phyloP scores from a whole-genome alignment of 1,284 basidiomycete species.

The Malassezia cuniculi region DNA sequence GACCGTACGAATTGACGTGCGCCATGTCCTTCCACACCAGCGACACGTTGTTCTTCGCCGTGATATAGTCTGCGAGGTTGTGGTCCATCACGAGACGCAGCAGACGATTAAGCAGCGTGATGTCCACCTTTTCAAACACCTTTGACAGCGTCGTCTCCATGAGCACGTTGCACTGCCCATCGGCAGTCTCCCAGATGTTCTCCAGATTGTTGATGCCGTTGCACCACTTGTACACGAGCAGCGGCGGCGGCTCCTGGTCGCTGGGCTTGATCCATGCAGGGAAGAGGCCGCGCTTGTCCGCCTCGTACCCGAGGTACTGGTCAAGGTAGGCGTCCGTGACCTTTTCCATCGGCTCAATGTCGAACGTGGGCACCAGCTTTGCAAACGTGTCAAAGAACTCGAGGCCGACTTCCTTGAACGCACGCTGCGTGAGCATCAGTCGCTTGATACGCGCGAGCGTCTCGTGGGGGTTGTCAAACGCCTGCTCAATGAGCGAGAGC shows the following conservation, averaged over 20 bases:
- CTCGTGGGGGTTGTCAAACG: constrained; percentile 45
- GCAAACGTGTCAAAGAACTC: constrained; percentile 45
- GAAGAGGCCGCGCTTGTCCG: constrained; percentile 45
- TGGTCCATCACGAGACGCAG: constrained; percentile 45
- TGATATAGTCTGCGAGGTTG: constrained; percentile 45
- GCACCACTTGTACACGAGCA: constrained; percentile 46
- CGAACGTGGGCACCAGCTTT: constrained; percentile 41
- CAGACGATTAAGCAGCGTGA: constrained; percentile 43
- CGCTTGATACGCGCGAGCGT: constrained; percentile 44
- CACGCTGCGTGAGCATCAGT: constrained; percentile 43
- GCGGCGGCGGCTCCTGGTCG: constrained; percentile 42
- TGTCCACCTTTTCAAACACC: constrained; percentile 44
- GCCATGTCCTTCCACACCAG: constrained; percentile 45
- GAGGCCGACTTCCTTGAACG: constrained; percentile 43
- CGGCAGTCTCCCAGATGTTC: constrained; percentile 40
- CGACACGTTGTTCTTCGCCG: constrained; percentile 45
- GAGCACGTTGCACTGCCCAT: constrained; percentile 43
- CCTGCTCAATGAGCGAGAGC: constrained; percentile 44
- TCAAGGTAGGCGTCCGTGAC: constrained; percentile 45
- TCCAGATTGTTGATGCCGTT: constrained; percentile 44
- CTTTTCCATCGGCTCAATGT: constrained; percentile 46
- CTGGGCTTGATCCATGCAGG: constrained; percentile 45
- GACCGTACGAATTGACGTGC: constrained; percentile 43
- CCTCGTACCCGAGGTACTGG: constrained; percentile 44
- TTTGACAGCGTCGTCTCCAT: constrained; percentile 44